Conservation (phyloP, 1,284 basidiomycete genomes). For the Xerocomus nothofagi region DNA sequence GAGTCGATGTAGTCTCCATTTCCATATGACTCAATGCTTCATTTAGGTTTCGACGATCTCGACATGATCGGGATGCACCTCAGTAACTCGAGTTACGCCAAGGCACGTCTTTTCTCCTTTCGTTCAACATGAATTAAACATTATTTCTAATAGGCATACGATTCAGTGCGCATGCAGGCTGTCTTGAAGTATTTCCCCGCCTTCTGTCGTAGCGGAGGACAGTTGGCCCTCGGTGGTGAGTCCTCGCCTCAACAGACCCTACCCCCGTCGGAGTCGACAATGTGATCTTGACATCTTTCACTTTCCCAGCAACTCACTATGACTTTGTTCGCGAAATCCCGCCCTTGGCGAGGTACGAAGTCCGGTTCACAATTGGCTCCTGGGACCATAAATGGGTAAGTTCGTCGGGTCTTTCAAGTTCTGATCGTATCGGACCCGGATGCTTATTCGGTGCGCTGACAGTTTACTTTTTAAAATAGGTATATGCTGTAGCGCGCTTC, state of each 20-base stretch:
- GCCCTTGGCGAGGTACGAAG: slow-evolving; percentile 66
- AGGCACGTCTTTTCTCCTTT: slow-evolving; percentile 40
- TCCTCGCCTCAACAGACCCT: not conserved
- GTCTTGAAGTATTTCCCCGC: slow-evolving; percentile 57
- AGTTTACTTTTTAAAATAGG: slow-evolving; percentile 15
- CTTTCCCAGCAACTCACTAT: slow-evolving; percentile 63
- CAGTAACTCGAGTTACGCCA: slow-evolving; percentile 77
- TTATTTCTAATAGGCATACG: slow-evolving; percentile 37
- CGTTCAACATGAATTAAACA: not conserved
- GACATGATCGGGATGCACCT: slow-evolving; percentile 67
- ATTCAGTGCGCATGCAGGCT: slow-evolving; percentile 43
- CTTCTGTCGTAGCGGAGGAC: slow-evolving; percentile 63
- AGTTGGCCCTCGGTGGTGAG: slow-evolving; percentile 69
- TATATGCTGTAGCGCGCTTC: slow-evolving; percentile 34
- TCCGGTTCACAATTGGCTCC: slow-evolving; percentile 61
- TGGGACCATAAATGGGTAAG: slow-evolving; percentile 89
- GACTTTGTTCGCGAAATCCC: slow-evolving; percentile 80
- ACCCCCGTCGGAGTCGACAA: not conserved
- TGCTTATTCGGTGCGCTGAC: not conserved
- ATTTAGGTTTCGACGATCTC: slow-evolving; percentile 61
- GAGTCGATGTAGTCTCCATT: not conserved
- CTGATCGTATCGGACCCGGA: not conserved
- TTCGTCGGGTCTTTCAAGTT: not conserved
- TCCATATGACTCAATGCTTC: not conserved
- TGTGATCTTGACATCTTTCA: not conserved